These are phyloP conservation scores for Suillus placidus DNA, from an alignment of 768 basidiomycete species.

Conservation along the genomic window DNA sequence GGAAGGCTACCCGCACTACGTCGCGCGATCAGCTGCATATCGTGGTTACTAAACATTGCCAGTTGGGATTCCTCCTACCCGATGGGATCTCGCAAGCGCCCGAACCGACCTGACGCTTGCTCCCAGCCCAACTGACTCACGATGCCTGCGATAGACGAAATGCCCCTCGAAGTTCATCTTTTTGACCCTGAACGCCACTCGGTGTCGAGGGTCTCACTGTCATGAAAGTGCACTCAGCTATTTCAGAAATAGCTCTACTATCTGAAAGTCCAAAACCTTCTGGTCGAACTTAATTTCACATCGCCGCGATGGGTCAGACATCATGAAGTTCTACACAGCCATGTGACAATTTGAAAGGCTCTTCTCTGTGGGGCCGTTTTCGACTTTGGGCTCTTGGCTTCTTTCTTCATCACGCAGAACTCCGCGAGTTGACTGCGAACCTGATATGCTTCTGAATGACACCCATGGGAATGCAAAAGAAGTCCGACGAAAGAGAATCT, in stretches of 20 bases:
- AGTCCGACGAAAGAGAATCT: slow-evolving; percentile 27
- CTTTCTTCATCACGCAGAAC: background rate
- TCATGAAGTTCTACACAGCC: slow-evolving; percentile 1
- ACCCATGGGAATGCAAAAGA: slow-evolving; percentile 17
- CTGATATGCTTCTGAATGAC: background rate
- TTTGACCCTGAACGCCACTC: slow-evolving; percentile 1
- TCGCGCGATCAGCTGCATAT: background rate
- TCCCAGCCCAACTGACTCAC: background rate
- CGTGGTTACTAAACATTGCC: background rate
- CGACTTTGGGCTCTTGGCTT: background rate
- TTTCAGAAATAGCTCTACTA: slow-evolving; percentile 2
- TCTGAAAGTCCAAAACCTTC: slow-evolving; percentile 7
- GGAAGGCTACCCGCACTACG: background rate
- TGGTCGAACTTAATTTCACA: slow-evolving; percentile 1
- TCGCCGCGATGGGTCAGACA: background rate
- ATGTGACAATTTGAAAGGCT: background rate
- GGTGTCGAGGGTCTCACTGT: background rate
- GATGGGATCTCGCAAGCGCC: background rate
- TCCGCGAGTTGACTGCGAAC: slow-evolving; percentile 1
- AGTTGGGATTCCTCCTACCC: background rate
- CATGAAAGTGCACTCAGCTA: background rate
- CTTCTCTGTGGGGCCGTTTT: background rate
- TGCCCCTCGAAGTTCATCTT: background rate
- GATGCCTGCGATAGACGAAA: background rate
- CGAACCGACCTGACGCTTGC: background rate